Evolutionary conservation across 2,329 filamentous ascomycete genomes (phyloP), one percentile per base, ranked within the genome.

Genomic region (Talaromyces sp.): DNA sequence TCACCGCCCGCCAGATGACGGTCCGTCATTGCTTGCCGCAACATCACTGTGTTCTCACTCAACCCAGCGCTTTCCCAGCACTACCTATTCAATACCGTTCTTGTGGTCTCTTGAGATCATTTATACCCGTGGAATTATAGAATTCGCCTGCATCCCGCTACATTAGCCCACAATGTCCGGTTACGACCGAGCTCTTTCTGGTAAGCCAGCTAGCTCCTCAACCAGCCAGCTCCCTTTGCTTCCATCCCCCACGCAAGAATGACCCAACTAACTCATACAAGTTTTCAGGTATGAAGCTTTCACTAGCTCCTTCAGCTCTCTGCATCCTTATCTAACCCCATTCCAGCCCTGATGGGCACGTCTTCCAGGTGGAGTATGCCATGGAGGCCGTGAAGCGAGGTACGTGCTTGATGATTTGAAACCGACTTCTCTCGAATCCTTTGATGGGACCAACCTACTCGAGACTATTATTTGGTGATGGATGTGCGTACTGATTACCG

Each of bases 291-390:
- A 79, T 54, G 61, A 40, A 19, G 41, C 29, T 32, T 54, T 47
- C 32, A 37, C 33, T 32, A 45, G 4, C 14, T 47, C 49, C 53
- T 65, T 9, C 44, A 60, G 55, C 50, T 57, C n/a, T 37, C 46
- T 39, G 17, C 16, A 35, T 9, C 13, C n/a, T 51, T 53, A 60
- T 65, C 80, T 86, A 75, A 87, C 72, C 35, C n/a, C 43, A 43
- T 13, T 52, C 44, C 71, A 97, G 93, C 85, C 94, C 94, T 70
- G 94, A 99, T 79, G 94, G 94, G 77, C 94, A 99, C 81, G 94
- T 99, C 69, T 99, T 99, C 80, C 94, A 99, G 79, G 94, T 99
- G 70, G 94, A 99, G 83, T 99, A 99, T 84, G 94, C 94, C 51
- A 89, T 96, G 65, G 94, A 99, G 80, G 94, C 94, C 64, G 94